Conservation (phyloP, 139 green algal genomes). For the Asterochloris sp. region DNA sequence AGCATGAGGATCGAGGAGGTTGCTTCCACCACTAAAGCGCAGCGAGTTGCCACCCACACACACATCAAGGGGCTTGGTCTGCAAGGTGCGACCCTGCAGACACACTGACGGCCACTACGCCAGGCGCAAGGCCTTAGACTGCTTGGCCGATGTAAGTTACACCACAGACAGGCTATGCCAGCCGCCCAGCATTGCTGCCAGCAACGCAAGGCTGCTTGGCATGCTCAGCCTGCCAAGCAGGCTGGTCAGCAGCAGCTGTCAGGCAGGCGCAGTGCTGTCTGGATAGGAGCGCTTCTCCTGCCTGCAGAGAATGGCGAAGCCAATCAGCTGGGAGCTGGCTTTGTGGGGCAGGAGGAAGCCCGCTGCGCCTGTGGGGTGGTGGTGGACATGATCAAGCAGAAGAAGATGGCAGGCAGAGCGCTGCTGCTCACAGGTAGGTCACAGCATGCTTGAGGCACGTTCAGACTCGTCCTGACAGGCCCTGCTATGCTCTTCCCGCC, state of each 20-base stretch:
- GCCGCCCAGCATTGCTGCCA: no score
- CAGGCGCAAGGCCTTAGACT: slow-evolving; percentile 1
- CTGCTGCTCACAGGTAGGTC: slow-evolving; percentile 78
- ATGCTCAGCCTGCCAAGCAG: neutral
- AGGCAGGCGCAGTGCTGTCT: no score
- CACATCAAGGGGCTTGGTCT: slow-evolving; percentile 98
- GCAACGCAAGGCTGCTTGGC: no score
- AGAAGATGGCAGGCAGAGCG: slow-evolving; percentile 97
- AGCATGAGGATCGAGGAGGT: slow-evolving; percentile 92
- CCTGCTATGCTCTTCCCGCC: no score
- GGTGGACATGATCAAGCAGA: slow-evolving; percentile 97
- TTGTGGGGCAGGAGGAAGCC: slow-evolving; percentile 93
- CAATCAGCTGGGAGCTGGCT: slow-evolving; percentile 53
- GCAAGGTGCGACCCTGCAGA: slow-evolving; percentile 50
- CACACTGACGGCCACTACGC: slow-evolving; percentile 22
- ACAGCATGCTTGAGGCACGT: no score
- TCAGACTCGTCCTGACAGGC: no score
- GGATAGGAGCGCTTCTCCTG: no score
- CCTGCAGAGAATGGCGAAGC: neutral
- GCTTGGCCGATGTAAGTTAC: slow-evolving; percentile 56
- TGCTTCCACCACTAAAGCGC: slow-evolving; percentile 82
- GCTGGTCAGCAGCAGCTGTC: neutral
- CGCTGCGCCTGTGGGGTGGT: slow-evolving; percentile 94
- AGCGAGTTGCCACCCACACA: slow-evolving; percentile 95
- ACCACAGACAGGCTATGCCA: no score